A percentile compares a stretch with the other conserved stretches of the same genome.
These are phyloP conservation scores for Colletotrichum echinochloae DNA, from an alignment of 2,329 filamentous ascomycete genomes.

Conservation along the genomic window DNA sequence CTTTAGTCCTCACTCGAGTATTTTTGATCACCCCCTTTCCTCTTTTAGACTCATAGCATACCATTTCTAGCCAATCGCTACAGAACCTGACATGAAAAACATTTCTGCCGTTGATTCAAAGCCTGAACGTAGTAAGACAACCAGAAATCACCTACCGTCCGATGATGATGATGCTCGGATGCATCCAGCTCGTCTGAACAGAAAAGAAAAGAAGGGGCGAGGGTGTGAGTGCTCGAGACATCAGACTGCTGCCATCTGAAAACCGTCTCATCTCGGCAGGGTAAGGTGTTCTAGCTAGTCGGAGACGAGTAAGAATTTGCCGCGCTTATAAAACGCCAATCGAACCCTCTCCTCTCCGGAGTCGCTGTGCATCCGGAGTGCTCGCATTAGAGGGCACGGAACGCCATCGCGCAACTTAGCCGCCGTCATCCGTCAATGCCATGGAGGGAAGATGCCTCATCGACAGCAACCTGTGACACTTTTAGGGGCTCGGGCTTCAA, in stretches of 20 bases:
- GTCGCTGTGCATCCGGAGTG: constrained; percentile 9
- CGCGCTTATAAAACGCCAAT: constrained; percentile 27
- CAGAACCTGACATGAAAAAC: background rate
- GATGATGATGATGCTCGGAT: background rate
- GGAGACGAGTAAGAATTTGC: background rate
- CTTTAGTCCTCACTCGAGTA: too few species aligned
- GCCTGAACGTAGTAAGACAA: background rate
- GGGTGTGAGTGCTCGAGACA: background rate
- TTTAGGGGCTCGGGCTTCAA: constrained; percentile 13
- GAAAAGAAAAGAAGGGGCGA: background rate
- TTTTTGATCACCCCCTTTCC: too few species aligned
- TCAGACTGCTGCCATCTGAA: background rate
- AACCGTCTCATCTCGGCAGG: background rate
- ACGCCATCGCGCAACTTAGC: background rate
- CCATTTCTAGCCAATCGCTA: background rate
- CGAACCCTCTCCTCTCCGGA: constrained; percentile 16
- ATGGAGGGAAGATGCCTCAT: constrained; percentile 23
- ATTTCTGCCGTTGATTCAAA: background rate
- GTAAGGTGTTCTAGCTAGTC: background rate
- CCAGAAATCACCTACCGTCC: too few species aligned
- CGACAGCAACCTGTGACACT: constrained; percentile 31
- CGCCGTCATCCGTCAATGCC: constrained; percentile 20
- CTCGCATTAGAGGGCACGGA: background rate
- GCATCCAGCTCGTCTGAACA: background rate
- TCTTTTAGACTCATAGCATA: too few species aligned